Percentiles rank a stretch among this genome's conserved stretches.
These are phyloP conservation scores for Xylaria sp. DNA, from an alignment of 2,329 filamentous ascomycete species.

Conservation along the genomic window DNA sequence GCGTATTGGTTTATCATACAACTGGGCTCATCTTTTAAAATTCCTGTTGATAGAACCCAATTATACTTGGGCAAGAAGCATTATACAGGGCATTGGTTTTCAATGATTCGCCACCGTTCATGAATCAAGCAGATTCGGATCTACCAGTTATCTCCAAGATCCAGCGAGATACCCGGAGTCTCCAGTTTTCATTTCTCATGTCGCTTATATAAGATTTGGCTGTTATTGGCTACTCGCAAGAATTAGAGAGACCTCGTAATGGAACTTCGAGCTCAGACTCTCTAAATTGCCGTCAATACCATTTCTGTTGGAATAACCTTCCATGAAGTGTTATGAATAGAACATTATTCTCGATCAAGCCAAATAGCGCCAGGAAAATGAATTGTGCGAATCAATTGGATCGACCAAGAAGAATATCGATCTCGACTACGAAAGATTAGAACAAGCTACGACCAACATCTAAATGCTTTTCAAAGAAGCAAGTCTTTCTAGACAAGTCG, in stretches of 20 bases:
- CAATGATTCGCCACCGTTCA: slow-evolving; percentile 8
- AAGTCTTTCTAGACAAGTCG: slow-evolving; percentile 19
- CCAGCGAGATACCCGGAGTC: neutral
- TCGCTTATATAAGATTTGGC: neutral
- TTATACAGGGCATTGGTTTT: slow-evolving; percentile 12
- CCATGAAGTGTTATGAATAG: slow-evolving; percentile 1
- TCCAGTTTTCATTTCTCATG: neutral
- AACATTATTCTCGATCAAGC: too few relatives aligned
- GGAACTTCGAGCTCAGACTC: slow-evolving; percentile 21
- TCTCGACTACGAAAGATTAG: too few relatives aligned
- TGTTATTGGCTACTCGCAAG: neutral
- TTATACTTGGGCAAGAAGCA: slow-evolving; percentile 21
- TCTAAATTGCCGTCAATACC: slow-evolving; percentile 24
- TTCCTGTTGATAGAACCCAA: too few relatives aligned
- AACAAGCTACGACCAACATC: too few relatives aligned
- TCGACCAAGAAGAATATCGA: too few relatives aligned
- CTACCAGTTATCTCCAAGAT: slow-evolving; percentile 16
- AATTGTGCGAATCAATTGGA: too few relatives aligned
- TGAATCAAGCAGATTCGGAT: slow-evolving; percentile 17
- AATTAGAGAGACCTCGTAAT: slow-evolving; percentile 16
- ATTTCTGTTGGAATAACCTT: slow-evolving; percentile 22
- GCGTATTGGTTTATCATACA: slow-evolving; percentile 22
- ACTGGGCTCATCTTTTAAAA: too few relatives aligned
- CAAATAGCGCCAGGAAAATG: too few relatives aligned
- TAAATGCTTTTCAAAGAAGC: slow-evolving; percentile 21